Percentiles rank a stretch among this genome's conserved stretches.
phyloP scores from a whole-genome alignment of 768 basidiomycete genomes.

The Paxillus involutus region DNA sequence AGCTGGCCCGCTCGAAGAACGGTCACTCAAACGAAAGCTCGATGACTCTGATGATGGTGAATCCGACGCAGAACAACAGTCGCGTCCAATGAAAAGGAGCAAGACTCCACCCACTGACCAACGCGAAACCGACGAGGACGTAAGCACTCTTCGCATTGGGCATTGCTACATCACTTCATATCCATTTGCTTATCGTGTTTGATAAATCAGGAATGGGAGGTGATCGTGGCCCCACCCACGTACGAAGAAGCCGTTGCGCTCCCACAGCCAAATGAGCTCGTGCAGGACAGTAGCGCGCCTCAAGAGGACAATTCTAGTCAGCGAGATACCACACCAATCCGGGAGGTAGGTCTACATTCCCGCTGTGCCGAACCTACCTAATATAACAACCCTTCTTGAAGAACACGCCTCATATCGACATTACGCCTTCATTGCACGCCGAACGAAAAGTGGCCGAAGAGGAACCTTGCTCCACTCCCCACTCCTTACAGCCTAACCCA shows the following conservation, averaged over 20 bases:
- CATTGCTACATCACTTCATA: neutral
- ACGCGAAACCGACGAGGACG: conserved; percentile 27
- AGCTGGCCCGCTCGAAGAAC: conserved; percentile 23
- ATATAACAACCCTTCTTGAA: conserved; percentile 9
- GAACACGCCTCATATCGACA: conserved; percentile 5
- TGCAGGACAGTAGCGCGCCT: conserved; percentile 9
- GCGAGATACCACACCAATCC: conserved; percentile 4
- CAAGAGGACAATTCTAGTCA: conserved; percentile 1
- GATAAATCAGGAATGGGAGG: conserved; percentile 31
- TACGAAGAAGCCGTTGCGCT: conserved; percentile 20
- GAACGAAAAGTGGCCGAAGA: conserved; percentile 13
- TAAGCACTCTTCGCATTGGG: conserved; percentile 12
- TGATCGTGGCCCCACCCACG: conserved; percentile 30
- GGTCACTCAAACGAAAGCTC: conserved; percentile 34
- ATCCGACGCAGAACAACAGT: conserved; percentile 29
- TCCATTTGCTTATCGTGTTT: conserved; percentile 22
- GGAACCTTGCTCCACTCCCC: conserved; percentile 11
- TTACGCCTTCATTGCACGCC: neutral
- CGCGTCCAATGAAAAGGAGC: conserved; percentile 34
- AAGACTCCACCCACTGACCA: conserved; percentile 41
- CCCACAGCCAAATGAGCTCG: conserved; percentile 8
- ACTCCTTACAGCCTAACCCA: neutral
- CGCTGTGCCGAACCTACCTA: conserved; percentile 1
- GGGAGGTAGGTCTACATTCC: conserved; percentile 14
- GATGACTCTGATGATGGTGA: conserved; percentile 24